These are phyloP conservation scores for Wilcoxina mikolae DNA, from an alignment of 495 filamentous ascomycete genomes.

Conservation along the genomic window DNA sequence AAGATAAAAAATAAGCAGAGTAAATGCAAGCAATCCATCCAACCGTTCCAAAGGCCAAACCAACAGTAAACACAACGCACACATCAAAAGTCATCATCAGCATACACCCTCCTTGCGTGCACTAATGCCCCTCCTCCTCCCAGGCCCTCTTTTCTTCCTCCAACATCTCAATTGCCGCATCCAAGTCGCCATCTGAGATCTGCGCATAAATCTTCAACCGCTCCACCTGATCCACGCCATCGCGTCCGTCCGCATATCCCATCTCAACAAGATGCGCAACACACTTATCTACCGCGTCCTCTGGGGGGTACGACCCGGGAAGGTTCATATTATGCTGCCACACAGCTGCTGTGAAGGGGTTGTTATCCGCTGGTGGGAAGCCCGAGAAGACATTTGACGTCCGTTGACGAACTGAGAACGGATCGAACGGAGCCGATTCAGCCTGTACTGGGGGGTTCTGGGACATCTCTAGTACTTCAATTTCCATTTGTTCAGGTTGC, in stretches of 20 bases:
- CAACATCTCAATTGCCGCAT: neutral
- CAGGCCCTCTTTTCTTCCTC: neutral
- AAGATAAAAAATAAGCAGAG: too few species aligned
- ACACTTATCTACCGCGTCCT: slow-evolving; percentile 34
- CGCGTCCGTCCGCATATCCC: slow-evolving; percentile 34
- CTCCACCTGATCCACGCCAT: slow-evolving; percentile 22
- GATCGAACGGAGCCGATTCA: neutral
- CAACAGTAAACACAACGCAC: neutral
- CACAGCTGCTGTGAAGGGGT: neutral
- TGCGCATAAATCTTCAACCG: slow-evolving; percentile 36
- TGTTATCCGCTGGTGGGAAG: neutral
- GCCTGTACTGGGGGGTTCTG: neutral
- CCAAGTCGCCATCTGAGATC: neutral
- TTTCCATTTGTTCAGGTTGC: too few species aligned
- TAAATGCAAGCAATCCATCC: too few species aligned
- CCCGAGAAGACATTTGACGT: neutral
- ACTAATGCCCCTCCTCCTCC: too few species aligned
- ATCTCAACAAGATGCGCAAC: slow-evolving; percentile 35
- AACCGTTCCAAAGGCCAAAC: neutral
- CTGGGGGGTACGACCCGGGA: slow-evolving; percentile 4
- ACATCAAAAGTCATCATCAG: neutral
- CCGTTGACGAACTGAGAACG: neutral
- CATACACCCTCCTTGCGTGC: too few species aligned
- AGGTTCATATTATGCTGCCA: neutral
- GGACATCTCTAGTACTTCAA: too few species aligned